Conservation (phyloP, 2,329 filamentous ascomycete genomes). For the Pseudovirgaria hyperparasitica region DNA sequence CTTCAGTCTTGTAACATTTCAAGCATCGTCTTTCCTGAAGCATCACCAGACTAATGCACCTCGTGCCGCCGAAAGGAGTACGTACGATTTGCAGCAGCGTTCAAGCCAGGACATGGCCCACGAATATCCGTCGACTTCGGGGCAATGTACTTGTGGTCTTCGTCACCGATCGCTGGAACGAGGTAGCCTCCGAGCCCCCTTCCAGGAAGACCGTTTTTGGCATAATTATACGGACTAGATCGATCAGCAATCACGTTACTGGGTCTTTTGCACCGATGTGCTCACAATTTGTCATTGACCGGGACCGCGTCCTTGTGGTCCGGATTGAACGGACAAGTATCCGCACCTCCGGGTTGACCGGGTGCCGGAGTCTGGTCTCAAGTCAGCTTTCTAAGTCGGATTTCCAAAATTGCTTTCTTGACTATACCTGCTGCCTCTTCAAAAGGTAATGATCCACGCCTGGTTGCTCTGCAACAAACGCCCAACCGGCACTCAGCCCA, state of each 20-base stretch:
- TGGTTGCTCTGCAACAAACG: too few species aligned
- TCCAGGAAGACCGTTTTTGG: constrained; percentile 29
- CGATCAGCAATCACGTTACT: too few species aligned
- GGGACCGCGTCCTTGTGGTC: constrained; percentile 25
- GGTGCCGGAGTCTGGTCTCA: too few species aligned
- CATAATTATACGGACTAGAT: constrained; percentile 32
- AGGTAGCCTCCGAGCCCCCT: constrained; percentile 29
- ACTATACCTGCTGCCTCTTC: too few species aligned
- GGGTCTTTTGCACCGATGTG: too few species aligned
- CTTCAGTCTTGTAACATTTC: too few species aligned
- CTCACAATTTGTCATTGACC: constrained; percentile 19
- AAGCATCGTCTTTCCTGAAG: constrained; percentile 4
- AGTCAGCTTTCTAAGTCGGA: too few species aligned
- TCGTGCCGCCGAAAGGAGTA: background rate
- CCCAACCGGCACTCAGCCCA: too few species aligned
- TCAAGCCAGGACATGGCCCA: constrained; percentile 30
- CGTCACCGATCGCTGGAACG: constrained; percentile 30
- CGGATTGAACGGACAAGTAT: constrained; percentile 25
- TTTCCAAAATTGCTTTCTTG: too few species aligned
- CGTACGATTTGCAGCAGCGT: constrained; percentile 30
- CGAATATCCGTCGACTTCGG: constrained; percentile 27
- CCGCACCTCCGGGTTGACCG: constrained; percentile 13
- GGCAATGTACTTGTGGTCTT: constrained; percentile 23
- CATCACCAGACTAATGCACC: background rate
- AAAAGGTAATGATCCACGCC: too few species aligned